Evolutionary conservation across 2,329 filamentous ascomycete genomes (phyloP), one percentile per base, ranked within the genome.

Genomic region (Trichoderma afroharzianum): DNA sequence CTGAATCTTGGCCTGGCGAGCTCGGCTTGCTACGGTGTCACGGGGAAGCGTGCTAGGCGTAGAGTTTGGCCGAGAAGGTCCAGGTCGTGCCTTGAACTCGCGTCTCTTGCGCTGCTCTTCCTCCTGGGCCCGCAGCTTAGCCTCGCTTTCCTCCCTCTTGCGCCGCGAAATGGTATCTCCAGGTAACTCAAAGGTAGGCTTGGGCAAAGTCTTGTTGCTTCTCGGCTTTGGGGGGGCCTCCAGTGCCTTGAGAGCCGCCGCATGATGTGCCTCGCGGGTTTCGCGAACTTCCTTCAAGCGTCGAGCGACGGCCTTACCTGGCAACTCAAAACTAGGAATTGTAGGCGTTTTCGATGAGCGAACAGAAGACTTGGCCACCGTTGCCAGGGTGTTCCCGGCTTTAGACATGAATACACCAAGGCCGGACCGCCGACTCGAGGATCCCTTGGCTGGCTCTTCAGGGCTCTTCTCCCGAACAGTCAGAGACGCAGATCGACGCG

Each of bases 31-130:
- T 74, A 85, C 79, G 12, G 88, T 91, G 61, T 88, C 88, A 30
- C 88, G 87, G 50, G 88, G 87, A 5, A 83, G 74, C 6, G 83
- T 78, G 59, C 80, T 79, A 2, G 82, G 80, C 9, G 79, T 80
- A 21, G 83, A 77, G 69, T 82, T 85, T 68, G 82, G 80, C 55
- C 85, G 85, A 47, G 88, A 77, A 21, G 89, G 89, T 43, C 85
- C 77, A 21, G 89, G 89, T 43, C 85, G 85, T 6, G 89, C 89
- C 78, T 90, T 91, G 82, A 91, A 91, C 76, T 91, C 88, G 70
- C 89, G 87, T 70, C 85, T 85, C 78, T 84, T 88, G 28, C 83
- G 85, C 72, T 89, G 87, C 74, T 90, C 88, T 74, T 90, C 88
- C 75, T 89, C 88, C 75, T 90, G 84, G 4, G 83, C 84, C 73